A percentile compares a stretch with the other conserved stretches of the same genome.
These are phyloP conservation scores for Cladophialophora chaetospira DNA, from an alignment of 2,329 filamentous ascomycete species.

Conservation along the genomic window DNA sequence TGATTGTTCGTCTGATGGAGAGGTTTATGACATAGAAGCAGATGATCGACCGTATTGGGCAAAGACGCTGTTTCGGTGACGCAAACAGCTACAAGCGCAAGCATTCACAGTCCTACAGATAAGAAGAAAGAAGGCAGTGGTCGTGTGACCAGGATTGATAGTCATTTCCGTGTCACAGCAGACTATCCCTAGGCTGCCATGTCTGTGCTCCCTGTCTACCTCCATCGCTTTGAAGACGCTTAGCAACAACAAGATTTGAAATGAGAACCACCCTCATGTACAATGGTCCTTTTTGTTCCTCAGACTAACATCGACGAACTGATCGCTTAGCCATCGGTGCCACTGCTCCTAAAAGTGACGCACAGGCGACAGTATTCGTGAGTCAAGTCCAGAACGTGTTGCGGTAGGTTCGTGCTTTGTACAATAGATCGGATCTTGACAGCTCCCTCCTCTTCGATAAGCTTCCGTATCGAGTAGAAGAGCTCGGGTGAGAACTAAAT, in stretches of 20 bases:
- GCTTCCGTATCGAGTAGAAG: conserved; percentile 79
- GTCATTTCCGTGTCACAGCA: neutral
- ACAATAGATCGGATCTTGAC: conserved; percentile 98
- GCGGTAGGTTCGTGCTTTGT: conserved; percentile 89
- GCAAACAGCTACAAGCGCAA: neutral
- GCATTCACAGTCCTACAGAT: neutral
- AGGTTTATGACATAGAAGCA: neutral
- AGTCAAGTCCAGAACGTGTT: conserved; percentile 89
- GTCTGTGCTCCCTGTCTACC: neutral
- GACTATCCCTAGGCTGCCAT: no score
- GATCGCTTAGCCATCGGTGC: conserved; percentile 71
- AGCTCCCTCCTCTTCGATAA: conserved; percentile 96
- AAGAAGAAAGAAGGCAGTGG: neutral
- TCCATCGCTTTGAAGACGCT: conserved; percentile 8
- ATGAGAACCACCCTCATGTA: neutral
- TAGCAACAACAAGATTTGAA: conserved; percentile 7
- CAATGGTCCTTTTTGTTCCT: neutral
- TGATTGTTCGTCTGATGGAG: neutral
- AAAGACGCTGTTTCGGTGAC: neutral
- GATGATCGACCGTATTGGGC: conserved; percentile 1
- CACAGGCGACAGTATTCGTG: conserved; percentile 95
- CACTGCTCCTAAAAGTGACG: conserved; percentile 91
- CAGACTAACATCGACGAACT: neutral
- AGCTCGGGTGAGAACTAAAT: conserved; percentile 83
- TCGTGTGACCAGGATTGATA: neutral